Evolutionary conservation across 2,329 filamentous ascomycete genomes (phyloP), one percentile per base, ranked within the genome.

Genomic region (Chaetomiaceae sp.): DNA sequence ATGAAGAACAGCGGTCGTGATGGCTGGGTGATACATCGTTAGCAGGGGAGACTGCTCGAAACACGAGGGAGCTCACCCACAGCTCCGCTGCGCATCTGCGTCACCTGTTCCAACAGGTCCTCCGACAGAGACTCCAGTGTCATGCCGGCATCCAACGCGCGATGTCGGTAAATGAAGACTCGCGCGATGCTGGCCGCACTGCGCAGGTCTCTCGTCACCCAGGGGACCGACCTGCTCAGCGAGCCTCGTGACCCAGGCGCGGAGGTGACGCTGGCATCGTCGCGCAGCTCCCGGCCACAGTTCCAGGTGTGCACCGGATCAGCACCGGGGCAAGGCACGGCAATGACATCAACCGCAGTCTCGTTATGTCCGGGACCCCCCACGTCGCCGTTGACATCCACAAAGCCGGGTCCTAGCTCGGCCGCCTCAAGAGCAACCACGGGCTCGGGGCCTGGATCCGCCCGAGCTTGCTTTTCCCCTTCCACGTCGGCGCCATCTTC

Each of bases 1-100:
- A 83, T 68, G 56, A 83, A 80, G 49, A 83, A 70, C 2, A 83
- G 54, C 0, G 79, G 79, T 5, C 79, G 70, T 2, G 64, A 62
- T 34, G 61, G 61, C 17, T 60, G 58, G 39, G 62, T 34, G 6
- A 14, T 17, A 24, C 6, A 12, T 11, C 14, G 34, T 57, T 42
- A 57, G 50, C 17, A 15, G 27, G 6, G 37, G 3, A 4, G 32
- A 3, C 8, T 11, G 11, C 20, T 29, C 27, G 5, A 2, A 14
- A 15, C 1, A 29, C 10, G 44, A 3, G 17, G 8, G 17, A 24
- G 22, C 20, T 14, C 6, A 55, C 51, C 43, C 17, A 54, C 52
- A 7, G 38, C 48, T 26, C 49, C 56, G 22, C 58, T 47, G 18
- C 62, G 57, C 42, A 69, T 56, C 29, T 53, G 60, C 20, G 53